These are phyloP conservation scores for Halophytophthora polymorphica DNA, from an alignment of 352 stramenopile species.

Conservation along the genomic window DNA sequence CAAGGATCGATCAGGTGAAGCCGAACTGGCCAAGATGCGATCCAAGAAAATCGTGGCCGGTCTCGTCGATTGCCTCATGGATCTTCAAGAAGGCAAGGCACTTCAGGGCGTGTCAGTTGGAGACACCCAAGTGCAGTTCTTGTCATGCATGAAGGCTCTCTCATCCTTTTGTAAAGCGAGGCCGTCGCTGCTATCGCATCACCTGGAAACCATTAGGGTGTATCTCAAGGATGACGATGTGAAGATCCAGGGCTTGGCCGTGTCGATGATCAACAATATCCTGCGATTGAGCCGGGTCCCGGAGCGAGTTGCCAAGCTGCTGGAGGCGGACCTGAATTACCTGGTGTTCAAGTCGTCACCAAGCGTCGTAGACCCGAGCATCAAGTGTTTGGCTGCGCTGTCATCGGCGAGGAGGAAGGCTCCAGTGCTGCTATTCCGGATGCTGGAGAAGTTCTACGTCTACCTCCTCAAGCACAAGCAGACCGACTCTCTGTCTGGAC, in stretches of 20 bases:
- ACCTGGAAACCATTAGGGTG: constrained; percentile 70
- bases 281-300: constrained; percentile 54
- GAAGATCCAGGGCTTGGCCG: constrained; percentile 57
- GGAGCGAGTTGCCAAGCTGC: constrained; percentile 30
- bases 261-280: constrained; percentile 65
- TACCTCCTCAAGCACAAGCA: constrained; percentile 51
- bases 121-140: constrained; percentile 57
- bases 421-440: constrained; percentile 41
- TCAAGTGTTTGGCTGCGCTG: constrained; percentile 72
- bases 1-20: constrained; percentile 47
- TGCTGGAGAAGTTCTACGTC: constrained; percentile 70
- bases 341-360: constrained; percentile 65
- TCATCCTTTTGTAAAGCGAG: constrained; percentile 70
- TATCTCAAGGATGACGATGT: constrained; percentile 64
- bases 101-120: constrained; percentile 54
- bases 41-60: constrained; percentile 65
- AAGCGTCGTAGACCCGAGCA: constrained; percentile 77
- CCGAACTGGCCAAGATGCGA: constrained; percentile 43
- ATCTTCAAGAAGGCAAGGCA: constrained; percentile 64
- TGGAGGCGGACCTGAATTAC: constrained; percentile 65
- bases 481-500: constrained; percentile 25
- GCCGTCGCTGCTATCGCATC: constrained; percentile 47
- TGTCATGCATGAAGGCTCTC: constrained; percentile 77
- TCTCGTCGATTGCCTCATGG: constrained; percentile 62
- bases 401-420: constrained; percentile 36